Percentiles rank a stretch among this genome's conserved stretches.
phyloP scores from a whole-genome alignment of 768 basidiomycete genomes.

The Tulasnella sp. region DNA sequence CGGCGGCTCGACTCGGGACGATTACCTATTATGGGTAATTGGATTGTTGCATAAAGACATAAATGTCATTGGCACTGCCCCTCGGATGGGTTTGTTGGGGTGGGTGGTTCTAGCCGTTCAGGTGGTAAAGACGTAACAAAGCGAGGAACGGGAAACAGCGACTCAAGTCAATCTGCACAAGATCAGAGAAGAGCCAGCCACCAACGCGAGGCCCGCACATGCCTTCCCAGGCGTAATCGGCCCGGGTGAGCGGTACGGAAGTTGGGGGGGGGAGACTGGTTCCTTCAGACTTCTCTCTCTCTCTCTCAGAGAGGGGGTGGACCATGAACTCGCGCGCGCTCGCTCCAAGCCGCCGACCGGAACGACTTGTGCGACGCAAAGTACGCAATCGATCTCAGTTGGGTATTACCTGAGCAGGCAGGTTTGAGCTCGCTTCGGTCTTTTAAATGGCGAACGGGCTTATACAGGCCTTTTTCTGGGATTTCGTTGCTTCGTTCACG shows the following conservation, averaged over 20 bases:
- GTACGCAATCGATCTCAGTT: constrained; percentile 1
- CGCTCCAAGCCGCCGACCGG: background rate
- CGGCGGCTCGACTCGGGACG: background rate
- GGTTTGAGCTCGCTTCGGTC: background rate
- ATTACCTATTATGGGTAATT: constrained; percentile 5
- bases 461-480: background rate
- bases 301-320: too few relatives aligned
- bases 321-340: background rate
- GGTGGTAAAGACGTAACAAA: background rate
- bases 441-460: background rate
- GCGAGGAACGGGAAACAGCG: background rate
- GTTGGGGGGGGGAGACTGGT: too few relatives aligned
- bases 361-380: background rate
- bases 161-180: constrained; percentile 2
- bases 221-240: constrained; percentile 6
- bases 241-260: background rate
- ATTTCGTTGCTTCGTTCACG: background rate
- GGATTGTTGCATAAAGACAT: background rate
- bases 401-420: background rate
- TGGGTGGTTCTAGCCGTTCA: background rate
- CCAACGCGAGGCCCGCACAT: constrained; percentile 1
- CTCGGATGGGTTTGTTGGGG: background rate
- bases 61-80: background rate
- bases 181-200: background rate
- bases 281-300: too few relatives aligned